Evolutionary conservation across 2,329 filamentous ascomycete genomes (phyloP).

Genomic region (Sporothrix pallida): DNA sequence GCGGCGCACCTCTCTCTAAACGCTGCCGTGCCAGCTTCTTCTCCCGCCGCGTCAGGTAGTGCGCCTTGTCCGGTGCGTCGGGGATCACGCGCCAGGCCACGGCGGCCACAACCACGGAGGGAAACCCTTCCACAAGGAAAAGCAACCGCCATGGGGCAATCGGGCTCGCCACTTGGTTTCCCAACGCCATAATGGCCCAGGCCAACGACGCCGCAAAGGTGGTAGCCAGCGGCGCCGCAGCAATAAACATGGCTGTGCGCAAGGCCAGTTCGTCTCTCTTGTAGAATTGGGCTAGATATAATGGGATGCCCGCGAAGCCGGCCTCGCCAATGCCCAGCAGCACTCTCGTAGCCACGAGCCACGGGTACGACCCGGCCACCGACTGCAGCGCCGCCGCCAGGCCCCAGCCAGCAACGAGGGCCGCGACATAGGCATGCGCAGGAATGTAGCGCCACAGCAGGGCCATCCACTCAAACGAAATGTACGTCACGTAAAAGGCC

Average conservation of each 20-base stretch:
- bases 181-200: conserved; percentile 76
- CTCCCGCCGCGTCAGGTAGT: conserved; percentile 67
- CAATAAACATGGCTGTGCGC: conserved; percentile 84
- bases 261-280: conserved; percentile 77
- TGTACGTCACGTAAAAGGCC: conserved; percentile 68
- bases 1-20: conserved; percentile 56
- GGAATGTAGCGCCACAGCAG: conserved; percentile 66
- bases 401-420: conserved; percentile 79
- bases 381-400: conserved; percentile 76
- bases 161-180: conserved; percentile 50
- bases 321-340: conserved; percentile 69
- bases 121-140: conserved; percentile 85
- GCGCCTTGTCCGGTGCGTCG: conserved; percentile 71
- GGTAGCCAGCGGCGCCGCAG: conserved; percentile 80
- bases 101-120: conserved; percentile 75
- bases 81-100: conserved; percentile 78
- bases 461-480: conserved; percentile 69
- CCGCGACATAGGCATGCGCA: conserved; percentile 63
- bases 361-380: conserved; percentile 66
- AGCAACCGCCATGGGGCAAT: conserved; percentile 85
- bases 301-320: conserved; percentile 67
- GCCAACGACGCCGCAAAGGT: conserved; percentile 81
- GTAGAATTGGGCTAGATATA: conserved; percentile 70
- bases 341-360: conserved; percentile 60
- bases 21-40: conserved; percentile 73